phyloP scores from a whole-genome alignment of 768 basidiomycete species.

The Trametes sanguinea region DNA sequence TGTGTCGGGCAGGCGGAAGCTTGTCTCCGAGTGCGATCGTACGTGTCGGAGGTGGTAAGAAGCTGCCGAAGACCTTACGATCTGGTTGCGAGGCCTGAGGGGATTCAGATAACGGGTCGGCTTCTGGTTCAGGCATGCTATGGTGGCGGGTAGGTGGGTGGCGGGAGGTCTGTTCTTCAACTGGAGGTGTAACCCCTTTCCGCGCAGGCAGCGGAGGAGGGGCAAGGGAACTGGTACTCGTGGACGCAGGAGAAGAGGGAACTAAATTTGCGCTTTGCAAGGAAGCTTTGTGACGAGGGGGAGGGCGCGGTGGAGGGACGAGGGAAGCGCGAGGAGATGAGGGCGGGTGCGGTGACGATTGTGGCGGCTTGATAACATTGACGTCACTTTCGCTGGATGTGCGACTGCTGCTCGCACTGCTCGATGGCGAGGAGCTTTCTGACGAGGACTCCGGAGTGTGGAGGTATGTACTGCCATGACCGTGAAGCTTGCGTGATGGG shows the following conservation, averaged over 20 bases:
- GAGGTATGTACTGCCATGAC: neutral
- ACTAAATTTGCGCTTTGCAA: slow-evolving; percentile 4
- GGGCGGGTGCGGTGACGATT: slow-evolving; percentile 20
- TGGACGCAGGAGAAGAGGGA: slow-evolving; percentile 24
- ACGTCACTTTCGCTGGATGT: slow-evolving; percentile 43
- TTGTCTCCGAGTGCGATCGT: slow-evolving; percentile 70
- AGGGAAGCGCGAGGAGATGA: slow-evolving; percentile 22
- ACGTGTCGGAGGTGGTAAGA: slow-evolving; percentile 74
- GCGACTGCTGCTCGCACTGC: slow-evolving; percentile 38
- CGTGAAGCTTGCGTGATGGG: slow-evolving; percentile 14
- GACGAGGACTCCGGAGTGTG: slow-evolving; percentile 18
- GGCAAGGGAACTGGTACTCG: slow-evolving; percentile 28
- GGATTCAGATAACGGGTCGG: neutral
- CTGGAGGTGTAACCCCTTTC: slow-evolving; percentile 18
- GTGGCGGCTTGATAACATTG: slow-evolving; percentile 23
- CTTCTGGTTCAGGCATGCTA: slow-evolving; percentile 17
- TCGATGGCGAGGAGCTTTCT: slow-evolving; percentile 27
- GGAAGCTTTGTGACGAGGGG: slow-evolving; percentile 23
- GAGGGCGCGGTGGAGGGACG: slow-evolving; percentile 28
- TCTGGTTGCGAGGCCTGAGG: slow-evolving; percentile 18
- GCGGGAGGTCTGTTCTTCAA: slow-evolving; percentile 19
- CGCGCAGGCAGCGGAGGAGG: slow-evolving; percentile 42
- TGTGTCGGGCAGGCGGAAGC: slow-evolving; percentile 58
- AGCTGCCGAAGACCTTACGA: slow-evolving; percentile 31
- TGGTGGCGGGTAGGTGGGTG: slow-evolving; percentile 16